phyloP scores from a whole-genome alignment of 164 flowering plant genomes.

The Stephania cephalantha region DNA sequence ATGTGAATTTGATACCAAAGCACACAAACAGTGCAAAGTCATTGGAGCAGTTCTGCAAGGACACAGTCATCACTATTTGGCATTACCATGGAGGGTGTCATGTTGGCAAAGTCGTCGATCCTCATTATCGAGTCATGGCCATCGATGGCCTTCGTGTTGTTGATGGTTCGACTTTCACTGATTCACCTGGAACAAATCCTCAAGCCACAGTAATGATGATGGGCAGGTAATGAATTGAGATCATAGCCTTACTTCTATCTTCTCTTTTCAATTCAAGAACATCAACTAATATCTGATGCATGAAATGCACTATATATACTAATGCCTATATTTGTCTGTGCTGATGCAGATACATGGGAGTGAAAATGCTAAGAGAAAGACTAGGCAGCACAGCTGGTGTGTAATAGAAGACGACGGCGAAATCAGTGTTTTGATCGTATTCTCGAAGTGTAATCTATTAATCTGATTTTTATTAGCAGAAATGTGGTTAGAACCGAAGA shows the following conservation, averaged over 20 bases:
- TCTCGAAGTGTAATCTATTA: neutral
- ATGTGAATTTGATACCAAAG: constrained; percentile 74
- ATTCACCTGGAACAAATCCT: constrained; percentile 87
- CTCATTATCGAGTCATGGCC: constrained; percentile 49
- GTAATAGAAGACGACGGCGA: constrained; percentile 24
- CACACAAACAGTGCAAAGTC: constrained; percentile 60
- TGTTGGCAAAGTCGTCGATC: constrained; percentile 57
- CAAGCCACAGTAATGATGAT: constrained; percentile 89
- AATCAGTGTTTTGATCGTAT: neutral
- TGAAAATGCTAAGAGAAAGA: constrained; percentile 69
- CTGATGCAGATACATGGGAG: constrained; percentile 82
- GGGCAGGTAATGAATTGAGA: constrained; percentile 52
- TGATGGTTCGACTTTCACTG: constrained; percentile 58
- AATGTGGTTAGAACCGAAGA: neutral
- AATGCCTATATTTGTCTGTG: neutral
- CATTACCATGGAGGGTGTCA: constrained; percentile 91
- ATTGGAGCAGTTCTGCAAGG: constrained; percentile 73
- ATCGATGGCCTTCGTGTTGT: constrained; percentile 51
- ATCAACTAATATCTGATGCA: neutral
- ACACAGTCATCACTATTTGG: constrained; percentile 87
- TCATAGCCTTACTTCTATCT: too few species aligned
- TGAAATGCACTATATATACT: neutral
- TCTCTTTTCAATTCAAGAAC: neutral
- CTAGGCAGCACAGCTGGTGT: constrained; percentile 55
- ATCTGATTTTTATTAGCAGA: neutral